These are phyloP conservation scores for Albugo candida DNA, from an alignment of 352 stramenopile species.

Conservation along the genomic window DNA sequence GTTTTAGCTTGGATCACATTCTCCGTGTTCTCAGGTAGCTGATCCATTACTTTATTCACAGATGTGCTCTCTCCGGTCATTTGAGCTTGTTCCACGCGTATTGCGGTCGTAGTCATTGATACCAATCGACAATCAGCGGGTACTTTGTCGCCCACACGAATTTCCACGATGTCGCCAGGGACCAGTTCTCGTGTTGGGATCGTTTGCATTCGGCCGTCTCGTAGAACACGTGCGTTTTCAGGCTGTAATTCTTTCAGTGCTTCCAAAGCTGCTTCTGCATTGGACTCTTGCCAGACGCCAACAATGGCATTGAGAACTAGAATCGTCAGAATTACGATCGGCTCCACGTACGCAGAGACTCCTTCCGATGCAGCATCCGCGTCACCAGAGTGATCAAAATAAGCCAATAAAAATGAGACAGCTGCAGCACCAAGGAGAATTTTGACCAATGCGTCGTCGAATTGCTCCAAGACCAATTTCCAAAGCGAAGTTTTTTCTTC, in stretches of 20 bases:
- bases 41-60: constrained; percentile 83
- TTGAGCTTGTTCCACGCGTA: constrained; percentile 89
- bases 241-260: constrained; percentile 93
- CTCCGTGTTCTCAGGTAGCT: constrained; percentile 37
- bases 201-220: constrained; percentile 67
- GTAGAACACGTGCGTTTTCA: constrained; percentile 75
- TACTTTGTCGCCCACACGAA: constrained; percentile 94
- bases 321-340: constrained; percentile 93
- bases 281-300: constrained; percentile 91
- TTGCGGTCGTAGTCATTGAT: constrained; percentile 85
- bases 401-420: constrained; percentile 86
- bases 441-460: constrained; percentile 96
- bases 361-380: constrained; percentile 57
- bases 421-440: constrained; percentile 94
- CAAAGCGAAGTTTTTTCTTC: constrained; percentile 77
- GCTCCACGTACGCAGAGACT: constrained; percentile 89
- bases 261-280: constrained; percentile 84
- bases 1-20: constrained; percentile 80
- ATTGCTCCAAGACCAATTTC: constrained; percentile 96
- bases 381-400: constrained; percentile 50
- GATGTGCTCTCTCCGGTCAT: constrained; percentile 93
- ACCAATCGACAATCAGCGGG: constrained; percentile 92
- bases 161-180: constrained; percentile 92
- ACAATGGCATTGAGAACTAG: constrained; percentile 93
- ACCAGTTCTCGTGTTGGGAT: constrained; percentile 84